A percentile compares a stretch with the other conserved stretches of the same genome.
Conservation (phyloP, 1,139 yeast species). For the Yamadazyma mexicana region DNA sequence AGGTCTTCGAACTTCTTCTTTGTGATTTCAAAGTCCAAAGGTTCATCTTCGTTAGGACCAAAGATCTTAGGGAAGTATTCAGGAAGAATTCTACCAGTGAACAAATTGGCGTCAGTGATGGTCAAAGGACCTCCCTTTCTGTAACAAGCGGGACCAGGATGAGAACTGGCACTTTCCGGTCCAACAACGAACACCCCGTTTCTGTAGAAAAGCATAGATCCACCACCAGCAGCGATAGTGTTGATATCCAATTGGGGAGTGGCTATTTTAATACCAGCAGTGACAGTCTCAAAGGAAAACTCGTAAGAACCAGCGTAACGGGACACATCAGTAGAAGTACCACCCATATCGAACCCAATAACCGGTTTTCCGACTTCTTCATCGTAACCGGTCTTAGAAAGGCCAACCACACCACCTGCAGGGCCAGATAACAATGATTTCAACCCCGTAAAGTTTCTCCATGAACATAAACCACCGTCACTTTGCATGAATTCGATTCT, state of each 20-base stretch:
- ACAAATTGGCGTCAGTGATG: conserved; percentile 55
- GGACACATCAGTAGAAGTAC: conserved; percentile 60
- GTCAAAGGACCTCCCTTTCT: conserved; percentile 59
- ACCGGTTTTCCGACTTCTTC: conserved; percentile 39
- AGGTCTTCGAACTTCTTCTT: conserved; percentile 37
- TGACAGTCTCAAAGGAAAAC: conserved; percentile 53
- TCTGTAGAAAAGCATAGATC: conserved; percentile 49
- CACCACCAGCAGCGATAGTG: conserved; percentile 65
- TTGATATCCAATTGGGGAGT: conserved; percentile 59
- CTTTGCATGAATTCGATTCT: conserved; percentile 56
- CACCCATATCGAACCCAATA: conserved; percentile 63
- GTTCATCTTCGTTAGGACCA: conserved; percentile 51
- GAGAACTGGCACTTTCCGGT: conserved; percentile 57
- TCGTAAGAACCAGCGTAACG: conserved; percentile 45
- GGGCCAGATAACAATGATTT: conserved; percentile 56
- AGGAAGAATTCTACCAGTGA: conserved; percentile 50
- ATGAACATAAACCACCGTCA: conserved; percentile 55
- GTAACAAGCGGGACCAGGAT: conserved; percentile 62
- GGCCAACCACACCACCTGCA: conserved; percentile 63
- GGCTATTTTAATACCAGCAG: conserved; percentile 56
- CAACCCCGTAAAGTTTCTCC: conserved; percentile 50
- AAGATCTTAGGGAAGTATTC: conserved; percentile 53
- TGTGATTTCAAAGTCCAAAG: conserved; percentile 44
- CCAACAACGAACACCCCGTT: conserved; percentile 56
- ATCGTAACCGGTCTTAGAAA: conserved; percentile 50